A percentile compares a stretch with the other conserved stretches of the same genome.
phyloP scores from a whole-genome alignment of 179 eudicot genomes.

The Sideroxylon spinosum region DNA sequence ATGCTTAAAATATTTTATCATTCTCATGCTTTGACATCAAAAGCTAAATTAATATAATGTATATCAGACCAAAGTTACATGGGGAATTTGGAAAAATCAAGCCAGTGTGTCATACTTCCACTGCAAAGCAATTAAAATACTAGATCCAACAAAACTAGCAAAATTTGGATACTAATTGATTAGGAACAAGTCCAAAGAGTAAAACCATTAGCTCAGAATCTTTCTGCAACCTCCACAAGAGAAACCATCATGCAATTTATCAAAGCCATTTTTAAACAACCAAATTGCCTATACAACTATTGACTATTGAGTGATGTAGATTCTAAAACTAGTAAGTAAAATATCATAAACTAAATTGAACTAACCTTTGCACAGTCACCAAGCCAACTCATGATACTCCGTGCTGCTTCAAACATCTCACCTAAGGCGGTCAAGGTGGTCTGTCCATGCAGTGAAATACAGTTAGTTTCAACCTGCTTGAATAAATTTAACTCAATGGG shows the following conservation, averaged over 20 bases:
- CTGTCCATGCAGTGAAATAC: constrained; percentile 34
- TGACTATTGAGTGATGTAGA: background rate
- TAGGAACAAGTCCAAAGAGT: background rate
- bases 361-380: constrained; percentile 97
- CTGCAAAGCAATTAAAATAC: background rate
- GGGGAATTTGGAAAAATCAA: background rate
- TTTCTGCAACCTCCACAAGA: background rate
- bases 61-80: background rate
- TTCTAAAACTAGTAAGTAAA: background rate
- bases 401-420: constrained; percentile 91
- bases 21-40: background rate
- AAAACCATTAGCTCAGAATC: background rate
- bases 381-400: constrained; percentile 89
- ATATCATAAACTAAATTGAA: constrained; percentile 7
- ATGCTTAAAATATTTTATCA: background rate
- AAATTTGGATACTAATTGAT: background rate
- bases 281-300: background rate
- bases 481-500: background rate
- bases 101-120: background rate
- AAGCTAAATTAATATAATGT: background rate
- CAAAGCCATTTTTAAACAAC: background rate
- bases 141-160: background rate
- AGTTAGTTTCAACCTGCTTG: constrained; percentile 11
- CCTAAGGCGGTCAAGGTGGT: constrained; percentile 79
- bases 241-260: background rate